These are phyloP conservation scores for Daldinia vernicosa DNA, from an alignment of 495 filamentous ascomycete genomes.

Conservation along the genomic window DNA sequence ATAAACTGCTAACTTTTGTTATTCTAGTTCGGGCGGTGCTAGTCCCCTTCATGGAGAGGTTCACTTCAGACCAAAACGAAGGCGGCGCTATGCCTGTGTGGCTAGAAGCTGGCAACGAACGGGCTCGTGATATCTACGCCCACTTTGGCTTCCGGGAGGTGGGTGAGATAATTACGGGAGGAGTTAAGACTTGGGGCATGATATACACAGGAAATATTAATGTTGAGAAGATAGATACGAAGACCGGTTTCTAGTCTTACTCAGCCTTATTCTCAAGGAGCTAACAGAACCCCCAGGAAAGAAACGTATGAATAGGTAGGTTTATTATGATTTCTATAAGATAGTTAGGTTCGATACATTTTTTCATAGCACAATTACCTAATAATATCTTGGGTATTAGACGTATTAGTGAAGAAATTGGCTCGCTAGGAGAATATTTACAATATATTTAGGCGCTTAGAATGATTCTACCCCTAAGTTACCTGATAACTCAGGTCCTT, in stretches of 20 bases:
- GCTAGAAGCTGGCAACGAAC: slow-evolving; percentile 27
- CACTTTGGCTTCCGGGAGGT: slow-evolving; percentile 27
- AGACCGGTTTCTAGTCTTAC: not conserved
- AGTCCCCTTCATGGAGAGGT: slow-evolving; percentile 24
- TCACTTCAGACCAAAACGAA: slow-evolving; percentile 25
- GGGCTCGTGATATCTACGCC: slow-evolving; percentile 17
- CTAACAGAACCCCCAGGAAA: too few species aligned
- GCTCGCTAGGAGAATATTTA: not conserved
- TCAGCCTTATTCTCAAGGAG: not conserved
- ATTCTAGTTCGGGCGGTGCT: slow-evolving; percentile 22
- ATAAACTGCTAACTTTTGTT: not conserved
- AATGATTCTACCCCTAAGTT: not conserved
- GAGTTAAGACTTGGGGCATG: slow-evolving; percentile 34
- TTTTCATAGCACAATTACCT: not conserved
- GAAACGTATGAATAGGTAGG: too few species aligned
- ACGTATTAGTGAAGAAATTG: not conserved
- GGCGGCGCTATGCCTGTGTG: slow-evolving; percentile 30
- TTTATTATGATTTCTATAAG: too few species aligned
- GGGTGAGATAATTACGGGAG: slow-evolving; percentile 8
- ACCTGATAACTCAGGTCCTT: too few species aligned
- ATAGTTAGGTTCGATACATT: too few species aligned
- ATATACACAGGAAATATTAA: slow-evolving; percentile 31
- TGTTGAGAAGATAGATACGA: not conserved
- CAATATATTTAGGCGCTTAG: not conserved
- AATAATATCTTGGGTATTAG: not conserved